These are phyloP conservation scores for Choiromyces venosus DNA, from an alignment of 495 filamentous ascomycete species.

Conservation along the genomic window DNA sequence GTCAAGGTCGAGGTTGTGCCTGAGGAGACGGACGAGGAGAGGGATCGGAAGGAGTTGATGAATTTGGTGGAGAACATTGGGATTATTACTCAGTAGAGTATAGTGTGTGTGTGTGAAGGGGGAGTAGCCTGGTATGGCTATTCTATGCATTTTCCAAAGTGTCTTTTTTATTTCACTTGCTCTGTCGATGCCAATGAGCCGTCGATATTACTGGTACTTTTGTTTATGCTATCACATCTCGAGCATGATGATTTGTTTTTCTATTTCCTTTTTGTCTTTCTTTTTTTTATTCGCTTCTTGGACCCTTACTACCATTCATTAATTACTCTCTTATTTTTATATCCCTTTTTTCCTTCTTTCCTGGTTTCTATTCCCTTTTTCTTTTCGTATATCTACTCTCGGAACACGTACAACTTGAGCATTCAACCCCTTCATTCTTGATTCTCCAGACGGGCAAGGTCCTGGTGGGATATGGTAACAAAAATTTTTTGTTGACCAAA, in stretches of 20 bases:
- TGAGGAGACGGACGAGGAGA: background rate
- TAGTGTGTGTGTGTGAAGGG: slow-evolving; percentile 2
- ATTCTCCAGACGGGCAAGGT: background rate
- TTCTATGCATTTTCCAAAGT: background rate
- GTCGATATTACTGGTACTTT: too few species aligned
- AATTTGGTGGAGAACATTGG: slow-evolving; percentile 15
- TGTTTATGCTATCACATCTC: slow-evolving; percentile 1
- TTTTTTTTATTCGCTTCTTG: background rate
- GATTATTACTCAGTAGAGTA: slow-evolving; percentile 17
- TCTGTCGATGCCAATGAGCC: background rate
- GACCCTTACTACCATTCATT: background rate
- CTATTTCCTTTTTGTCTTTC: background rate
- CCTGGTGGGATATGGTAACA: background rate
- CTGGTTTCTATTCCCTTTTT: background rate
- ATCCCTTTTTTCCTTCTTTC: background rate
- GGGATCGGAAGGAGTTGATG: slow-evolving; percentile 3
- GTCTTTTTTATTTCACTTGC: slow-evolving; percentile 5
- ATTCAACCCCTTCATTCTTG: background rate
- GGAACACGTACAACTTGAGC: background rate
- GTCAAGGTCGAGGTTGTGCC: background rate
- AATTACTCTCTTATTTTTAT: background rate
- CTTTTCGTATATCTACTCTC: background rate
- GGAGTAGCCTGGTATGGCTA: slow-evolving; percentile 2
- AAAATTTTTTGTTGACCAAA: background rate
- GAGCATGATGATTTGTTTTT: background rate